Base-by-base conservation (phyloP, 495 filamentous ascomycete genomes). In the Hypoxylon intermedium region DNA sequence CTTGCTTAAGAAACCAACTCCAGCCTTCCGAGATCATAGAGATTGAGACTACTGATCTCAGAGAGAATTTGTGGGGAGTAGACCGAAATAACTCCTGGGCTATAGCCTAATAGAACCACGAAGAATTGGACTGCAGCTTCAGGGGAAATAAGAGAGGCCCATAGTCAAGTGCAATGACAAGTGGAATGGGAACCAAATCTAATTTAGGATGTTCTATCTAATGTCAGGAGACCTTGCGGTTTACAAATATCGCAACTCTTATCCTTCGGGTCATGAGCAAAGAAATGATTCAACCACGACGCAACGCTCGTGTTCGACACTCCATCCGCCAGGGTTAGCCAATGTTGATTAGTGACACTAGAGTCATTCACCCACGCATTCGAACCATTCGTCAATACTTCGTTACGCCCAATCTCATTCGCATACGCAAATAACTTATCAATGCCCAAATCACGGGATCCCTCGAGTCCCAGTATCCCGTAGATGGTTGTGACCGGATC, bases 401-500 rank as follows among this genome's bases (percentile, higher is more conserved):
- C 24, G 36, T 77, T 77, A 40, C 67, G 68, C 15, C 74, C 74
- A 26, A 47, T 50, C 21, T 64, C 36, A 20, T 73, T 73, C 5
- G 44, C 55, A 33, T 65, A 63, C 26, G 33, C 31, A 30, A 67
- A 63, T 9, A 62, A 9, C 28, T 49, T 40, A 5, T 19, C 52
- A 19, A 55, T 34, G 6, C 70, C 72, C 1, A 65, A 58, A 33
- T 71, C 62, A 36, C 73, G 74, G 9, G 72, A 37, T 0, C 58
- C 70, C 0, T 66, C 70, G n/a, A 76, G 34, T 9, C 77, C 77
- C 5, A 67, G 6, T 24, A 78, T 74, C 4, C 75, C 79, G 36
- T 82, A 80, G 12, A 77, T 31, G 2, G 77, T 65, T 0, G 77
- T 72, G 30, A 81, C 57, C 2, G 76, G 77, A 59, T 82, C 79